Conservation (phyloP, 129 eudicot genomes). For the Flaveria trinervia region DNA sequence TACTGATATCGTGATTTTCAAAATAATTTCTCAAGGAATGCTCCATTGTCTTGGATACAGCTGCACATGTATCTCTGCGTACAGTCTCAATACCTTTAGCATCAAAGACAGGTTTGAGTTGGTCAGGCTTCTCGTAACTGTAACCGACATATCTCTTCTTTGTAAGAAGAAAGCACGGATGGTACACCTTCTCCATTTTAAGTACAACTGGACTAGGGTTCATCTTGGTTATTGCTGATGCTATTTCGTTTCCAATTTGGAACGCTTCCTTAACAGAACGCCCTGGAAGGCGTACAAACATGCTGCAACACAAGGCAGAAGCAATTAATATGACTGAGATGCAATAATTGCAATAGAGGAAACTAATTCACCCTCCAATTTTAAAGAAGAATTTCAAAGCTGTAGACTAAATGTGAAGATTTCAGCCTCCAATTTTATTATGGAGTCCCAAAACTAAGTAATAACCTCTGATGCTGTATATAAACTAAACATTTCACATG, state of each 20-base stretch:
- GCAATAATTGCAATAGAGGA: neutral
- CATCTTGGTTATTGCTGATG: conserved; percentile 69
- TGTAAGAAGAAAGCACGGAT: conserved; percentile 91
- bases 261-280: conserved; percentile 81
- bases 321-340: conserved; percentile 7
- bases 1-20: conserved; percentile 63
- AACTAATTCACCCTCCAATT: neutral
- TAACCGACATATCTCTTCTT: conserved; percentile 98
- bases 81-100: conserved; percentile 98
- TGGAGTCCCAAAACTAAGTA: neutral
- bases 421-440: neutral
- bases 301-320: conserved; percentile 49
- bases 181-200: conserved; percentile 95
- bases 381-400: neutral
- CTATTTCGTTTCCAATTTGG: conserved; percentile 78
- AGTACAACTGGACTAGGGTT: conserved; percentile 88
- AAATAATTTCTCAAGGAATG: conserved; percentile 74
- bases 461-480: neutral
- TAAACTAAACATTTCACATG: conserved; percentile 11
- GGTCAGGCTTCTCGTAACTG: conserved; percentile 84
- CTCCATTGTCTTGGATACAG: conserved; percentile 94
- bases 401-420: neutral
- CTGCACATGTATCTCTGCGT: conserved; percentile 94
- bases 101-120: conserved; percentile 75
- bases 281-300: conserved; percentile 91